Conservation (phyloP, 805 yeast genomes). For the Ogataea siamensis region DNA sequence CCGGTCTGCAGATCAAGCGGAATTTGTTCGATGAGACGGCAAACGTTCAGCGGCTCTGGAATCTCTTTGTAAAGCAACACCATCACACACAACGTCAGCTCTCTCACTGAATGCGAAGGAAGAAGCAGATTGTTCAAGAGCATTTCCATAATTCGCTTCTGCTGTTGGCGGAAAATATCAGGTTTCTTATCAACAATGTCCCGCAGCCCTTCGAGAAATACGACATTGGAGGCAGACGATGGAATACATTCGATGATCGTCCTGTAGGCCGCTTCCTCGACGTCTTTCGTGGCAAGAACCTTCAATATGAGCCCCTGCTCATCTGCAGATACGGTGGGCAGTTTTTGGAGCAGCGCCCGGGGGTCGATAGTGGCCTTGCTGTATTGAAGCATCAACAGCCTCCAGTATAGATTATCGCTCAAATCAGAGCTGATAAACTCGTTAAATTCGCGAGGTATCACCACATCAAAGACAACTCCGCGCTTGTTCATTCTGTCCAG, state of each 20-base stretch:
- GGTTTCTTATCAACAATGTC: slow-evolving; percentile 28
- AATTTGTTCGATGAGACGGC: slow-evolving; percentile 63
- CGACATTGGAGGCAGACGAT: slow-evolving; percentile 8
- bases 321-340: slow-evolving; percentile 32
- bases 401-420: slow-evolving; percentile 47
- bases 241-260: neutral
- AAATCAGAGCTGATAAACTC: slow-evolving; percentile 30
- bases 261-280: slow-evolving; percentile 15
- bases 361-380: slow-evolving; percentile 32
- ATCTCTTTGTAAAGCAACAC: slow-evolving; percentile 40
- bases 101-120: slow-evolving; percentile 52
- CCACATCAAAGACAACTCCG: slow-evolving; percentile 24
- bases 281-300: slow-evolving; percentile 31
- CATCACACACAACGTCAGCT: slow-evolving; percentile 41
- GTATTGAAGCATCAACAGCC: slow-evolving; percentile 41
- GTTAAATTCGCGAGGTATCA: slow-evolving; percentile 35
- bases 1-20: slow-evolving; percentile 69
- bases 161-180: slow-evolving; percentile 39
- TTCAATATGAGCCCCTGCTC: slow-evolving; percentile 40
- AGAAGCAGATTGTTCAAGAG: slow-evolving; percentile 40
- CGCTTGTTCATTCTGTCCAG: slow-evolving; percentile 37
- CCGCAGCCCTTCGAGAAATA: slow-evolving; percentile 23
- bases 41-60: slow-evolving; percentile 36
- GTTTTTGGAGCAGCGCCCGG: slow-evolving; percentile 18
- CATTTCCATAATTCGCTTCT: slow-evolving; percentile 30